A percentile compares a stretch with the other conserved stretches of the same genome.
Evolutionary conservation across 176 grass and related monocot genomes (phyloP).

Genomic region (Stipa capillata): DNA sequence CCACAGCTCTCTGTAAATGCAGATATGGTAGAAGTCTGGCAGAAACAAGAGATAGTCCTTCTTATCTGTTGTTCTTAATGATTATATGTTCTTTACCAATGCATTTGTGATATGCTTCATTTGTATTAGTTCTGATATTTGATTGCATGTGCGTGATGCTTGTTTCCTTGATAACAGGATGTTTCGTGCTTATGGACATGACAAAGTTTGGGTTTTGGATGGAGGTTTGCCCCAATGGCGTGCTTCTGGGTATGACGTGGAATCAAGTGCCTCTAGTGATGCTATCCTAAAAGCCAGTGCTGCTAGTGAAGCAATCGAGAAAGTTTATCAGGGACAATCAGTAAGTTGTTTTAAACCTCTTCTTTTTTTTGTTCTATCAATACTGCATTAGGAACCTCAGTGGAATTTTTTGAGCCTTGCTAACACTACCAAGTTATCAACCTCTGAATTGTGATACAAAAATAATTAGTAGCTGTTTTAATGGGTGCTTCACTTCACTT

Average conservation of each 20-base stretch:
- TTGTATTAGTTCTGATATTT: neutral
- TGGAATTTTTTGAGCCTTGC: neutral
- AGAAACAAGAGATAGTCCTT: neutral
- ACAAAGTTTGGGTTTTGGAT: conserved; percentile 93
- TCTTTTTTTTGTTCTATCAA: conserved; percentile 10
- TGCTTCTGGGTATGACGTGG: conserved; percentile 84
- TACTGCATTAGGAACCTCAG: neutral
- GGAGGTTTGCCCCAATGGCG: conserved; percentile 89
- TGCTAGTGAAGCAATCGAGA: conserved; percentile 89
- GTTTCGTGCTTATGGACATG: conserved; percentile 92
- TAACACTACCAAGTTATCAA: neutral
- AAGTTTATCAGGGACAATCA: conserved; percentile 67
- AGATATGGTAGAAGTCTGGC: neutral
- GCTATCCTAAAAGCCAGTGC: conserved; percentile 83
- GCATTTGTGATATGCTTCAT: neutral
- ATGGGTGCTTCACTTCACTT: neutral
- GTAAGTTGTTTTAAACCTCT: conserved; percentile 33
- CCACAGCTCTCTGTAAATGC: neutral
- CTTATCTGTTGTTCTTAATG: neutral
- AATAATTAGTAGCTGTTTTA: neutral
- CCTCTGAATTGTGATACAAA: neutral
- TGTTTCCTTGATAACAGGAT: conserved; percentile 54
- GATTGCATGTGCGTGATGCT: neutral
- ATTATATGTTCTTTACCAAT: neutral
- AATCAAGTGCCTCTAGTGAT: conserved; percentile 92